phyloP scores from a whole-genome alignment of 225 moss, liverwort and hornwort species.

The Asterella californica region DNA sequence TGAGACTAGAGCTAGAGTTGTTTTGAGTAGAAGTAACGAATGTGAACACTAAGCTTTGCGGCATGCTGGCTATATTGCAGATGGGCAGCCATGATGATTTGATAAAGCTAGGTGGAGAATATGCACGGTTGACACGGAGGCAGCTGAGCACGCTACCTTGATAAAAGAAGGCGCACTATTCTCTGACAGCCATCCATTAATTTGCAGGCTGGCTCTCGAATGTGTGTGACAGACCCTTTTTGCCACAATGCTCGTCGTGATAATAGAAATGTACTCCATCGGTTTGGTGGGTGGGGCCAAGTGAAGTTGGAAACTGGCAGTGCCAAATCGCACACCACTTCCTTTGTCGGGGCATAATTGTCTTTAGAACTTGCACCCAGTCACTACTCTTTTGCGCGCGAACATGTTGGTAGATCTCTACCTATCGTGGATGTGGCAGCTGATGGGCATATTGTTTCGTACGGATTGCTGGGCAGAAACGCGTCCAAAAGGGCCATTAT shows the following conservation, averaged over 20 bases:
- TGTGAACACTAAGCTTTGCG: neutral
- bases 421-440: neutral
- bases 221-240: conserved; percentile 1
- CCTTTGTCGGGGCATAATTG: neutral
- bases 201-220: conserved; percentile 6
- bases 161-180: neutral
- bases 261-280: neutral
- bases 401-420: neutral
- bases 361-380: neutral
- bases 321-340: neutral
- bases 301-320: neutral
- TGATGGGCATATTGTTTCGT: neutral
- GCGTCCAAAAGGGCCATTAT: neutral
- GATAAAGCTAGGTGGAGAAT: conserved; percentile 75
- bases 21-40: neutral
- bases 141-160: conserved; percentile 63
- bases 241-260: neutral
- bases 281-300: neutral
- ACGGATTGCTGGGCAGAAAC: neutral
- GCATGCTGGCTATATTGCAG: conserved; percentile 41
- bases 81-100: conserved; percentile 92
- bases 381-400: neutral
- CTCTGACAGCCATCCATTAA: conserved; percentile 2
- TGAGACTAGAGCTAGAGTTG: neutral
- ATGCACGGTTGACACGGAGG: conserved; percentile 84